Base-by-base conservation (phyloP, 352 stramenopile species). In the Pythium myriotylum region DNA sequence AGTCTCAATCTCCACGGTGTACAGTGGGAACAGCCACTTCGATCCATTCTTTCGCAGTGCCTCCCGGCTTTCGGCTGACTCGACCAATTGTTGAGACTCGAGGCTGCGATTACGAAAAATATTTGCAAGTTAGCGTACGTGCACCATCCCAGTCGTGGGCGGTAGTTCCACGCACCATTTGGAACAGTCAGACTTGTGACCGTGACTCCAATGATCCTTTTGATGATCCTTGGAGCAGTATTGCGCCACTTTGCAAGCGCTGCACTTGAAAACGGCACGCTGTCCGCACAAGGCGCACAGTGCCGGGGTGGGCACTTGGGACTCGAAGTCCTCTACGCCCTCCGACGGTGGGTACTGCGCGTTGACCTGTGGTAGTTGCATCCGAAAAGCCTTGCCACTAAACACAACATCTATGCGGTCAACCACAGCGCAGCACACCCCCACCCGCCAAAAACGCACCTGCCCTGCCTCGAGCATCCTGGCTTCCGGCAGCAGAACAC, bases 321-420 rank as follows among this genome's bases (percentile, higher is more conserved):
- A 60, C 3, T 65, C 53, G 26, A 77, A 72, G 35, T 76, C 22
- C 9, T 49, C 67, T 3, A 73, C 62, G 16, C 79, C 73, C 39
- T 81, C 70, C 20, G 89, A 76, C 0, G 51, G 35, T n/a, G 89
- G 77, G 73, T 97, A 98, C 64, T 95, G 97, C 12, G 78, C 70
- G 81, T 98, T 98, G n/a, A 74, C 32, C 55, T 84, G 73, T 9
- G 91, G 89, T 16, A 98, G 68, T 55, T 98, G 94, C 47, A 80
- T 72, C 33, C 94, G 81, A 55, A 98, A 86, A 10, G 87, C 74
- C 40, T 86, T 84, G 59, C 88, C 84, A 51, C 80, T 74, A 39
- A 16, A 56, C 13, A 35, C 12, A 20, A n/a, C n/a, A n/a, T n/a
- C n/a, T n/a, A n/a, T n/a, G n/a, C n/a, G n/a, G n/a, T 33, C 10